These are phyloP conservation scores for Solanum stenotomum DNA, from an alignment of 257 asterid species.

Conservation along the genomic window DNA sequence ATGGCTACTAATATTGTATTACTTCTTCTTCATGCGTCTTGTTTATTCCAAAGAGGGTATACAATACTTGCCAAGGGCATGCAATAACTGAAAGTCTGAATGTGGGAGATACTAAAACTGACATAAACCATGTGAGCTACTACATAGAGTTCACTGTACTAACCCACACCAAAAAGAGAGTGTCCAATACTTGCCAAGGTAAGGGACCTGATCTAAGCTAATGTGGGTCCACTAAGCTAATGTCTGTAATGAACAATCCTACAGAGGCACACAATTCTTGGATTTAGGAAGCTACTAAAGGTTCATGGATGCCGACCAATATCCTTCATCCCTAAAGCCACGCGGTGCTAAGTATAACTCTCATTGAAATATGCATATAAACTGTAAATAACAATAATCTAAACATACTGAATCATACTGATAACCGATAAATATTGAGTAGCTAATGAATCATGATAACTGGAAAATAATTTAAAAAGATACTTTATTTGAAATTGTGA, in stretches of 20 bases:
- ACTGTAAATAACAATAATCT: too few relatives aligned
- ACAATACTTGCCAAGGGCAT: background rate
- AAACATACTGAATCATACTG: background rate
- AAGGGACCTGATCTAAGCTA: background rate
- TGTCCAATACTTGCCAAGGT: too few relatives aligned
- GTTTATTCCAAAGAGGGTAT: background rate
- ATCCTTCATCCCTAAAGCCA: background rate
- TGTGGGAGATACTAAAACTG: background rate
- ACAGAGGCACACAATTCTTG: background rate
- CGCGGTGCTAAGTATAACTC: background rate
- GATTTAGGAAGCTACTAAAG: background rate
- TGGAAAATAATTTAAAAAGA: too few relatives aligned
- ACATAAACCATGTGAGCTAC: background rate
- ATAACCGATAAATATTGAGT: background rate
- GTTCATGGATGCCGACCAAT: background rate
- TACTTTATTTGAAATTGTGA: background rate
- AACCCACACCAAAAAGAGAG: too few relatives aligned
- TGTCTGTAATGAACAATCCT: background rate
- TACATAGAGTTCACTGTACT: background rate
- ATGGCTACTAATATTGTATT: background rate
- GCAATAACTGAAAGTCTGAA: background rate
- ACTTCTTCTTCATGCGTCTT: background rate
- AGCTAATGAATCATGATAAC: background rate
- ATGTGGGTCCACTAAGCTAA: background rate
- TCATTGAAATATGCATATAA: too few relatives aligned